These are phyloP conservation scores for Citrus unshiu DNA, from an alignment of 345 rosid genomes.

Conservation along the genomic window DNA sequence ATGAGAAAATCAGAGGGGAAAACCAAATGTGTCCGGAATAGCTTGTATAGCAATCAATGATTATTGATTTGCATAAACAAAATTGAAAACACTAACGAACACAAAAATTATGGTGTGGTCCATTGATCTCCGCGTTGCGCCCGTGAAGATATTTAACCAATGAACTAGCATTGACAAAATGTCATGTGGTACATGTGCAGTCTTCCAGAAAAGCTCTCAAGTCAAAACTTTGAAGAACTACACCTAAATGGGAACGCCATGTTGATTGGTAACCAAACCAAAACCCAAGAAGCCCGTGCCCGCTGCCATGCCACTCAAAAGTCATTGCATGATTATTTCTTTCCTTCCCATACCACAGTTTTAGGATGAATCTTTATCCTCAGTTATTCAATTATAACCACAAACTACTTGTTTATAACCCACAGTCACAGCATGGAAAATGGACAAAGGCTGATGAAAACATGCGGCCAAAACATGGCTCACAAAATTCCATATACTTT, in stretches of 20 bases:
- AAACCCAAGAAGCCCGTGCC: background rate
- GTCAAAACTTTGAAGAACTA: background rate
- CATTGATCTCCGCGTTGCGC: background rate
- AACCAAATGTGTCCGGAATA: background rate
- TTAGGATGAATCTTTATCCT: too few species aligned
- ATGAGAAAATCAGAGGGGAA: background rate
- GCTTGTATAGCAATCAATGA: background rate
- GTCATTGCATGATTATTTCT: background rate
- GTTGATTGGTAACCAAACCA: background rate
- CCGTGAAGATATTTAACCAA: conserved; percentile 10
- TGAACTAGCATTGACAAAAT: background rate
- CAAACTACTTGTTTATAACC: too few species aligned
- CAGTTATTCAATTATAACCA: too few species aligned
- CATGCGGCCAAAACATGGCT: conserved; percentile 5
- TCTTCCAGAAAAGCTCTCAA: background rate
- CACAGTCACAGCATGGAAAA: background rate
- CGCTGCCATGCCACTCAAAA: background rate
- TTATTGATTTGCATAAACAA: background rate
- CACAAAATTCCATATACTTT: background rate
- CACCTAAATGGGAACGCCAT: background rate
- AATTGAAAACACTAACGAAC: background rate
- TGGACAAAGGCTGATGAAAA: background rate
- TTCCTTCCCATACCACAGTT: background rate
- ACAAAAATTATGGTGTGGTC: conserved; percentile 4
- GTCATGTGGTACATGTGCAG: conserved; percentile 29